Evolutionary conservation across 2,329 filamentous ascomycete species (phyloP), one percentile per base, ranked within the genome.

Genomic region (Aaosphaeria arxii): DNA sequence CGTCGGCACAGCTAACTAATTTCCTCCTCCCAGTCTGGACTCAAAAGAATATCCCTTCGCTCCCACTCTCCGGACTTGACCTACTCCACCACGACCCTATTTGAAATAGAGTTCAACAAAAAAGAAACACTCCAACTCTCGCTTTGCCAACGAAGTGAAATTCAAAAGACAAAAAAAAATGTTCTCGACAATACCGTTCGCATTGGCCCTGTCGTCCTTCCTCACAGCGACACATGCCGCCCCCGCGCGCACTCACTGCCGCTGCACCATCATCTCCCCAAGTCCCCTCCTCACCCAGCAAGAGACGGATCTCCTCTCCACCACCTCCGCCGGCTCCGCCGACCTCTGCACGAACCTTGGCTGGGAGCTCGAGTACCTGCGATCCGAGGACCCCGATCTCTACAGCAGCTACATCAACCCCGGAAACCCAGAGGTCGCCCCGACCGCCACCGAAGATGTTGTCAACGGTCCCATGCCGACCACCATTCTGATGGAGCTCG

Each of bases 161-260:
- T 24, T 24, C 17, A 24, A 24, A 24, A 24, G 17, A 24, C 17
- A 24, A 24, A 24, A 24, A 24, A 24, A 24, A 24, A 24, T 24
- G 17, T 24, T 24, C 17, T 24, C 17, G 17, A 24, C 17, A 24
- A 24, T 24, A 24, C 33, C 33, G 33, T 36, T n/a, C 9, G 9
- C 33, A n/a, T n/a, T 36, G 33, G 33, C 33, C 33, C 33, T 36
- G 9, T n/a, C n/a, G 9, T n/a, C 39, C 9, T 11, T 28, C 39
- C 39, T 41, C 39, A 11, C 24, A 11, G 39, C 43, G 11, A 44
- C 54, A 45, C 48, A 49, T 35, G 30, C 44, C 13, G 62, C 65
- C 24, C 56, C 61, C 39, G 58, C 63, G 42, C 53, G 57, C 42
- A 60, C 61, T 24, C 58, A 59, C 43, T 68, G 65, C 54, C 62